A percentile compares a stretch with the other conserved stretches of the same genome.
Conservation (phyloP, 352 stramenopile genomes). For the Globisporangium sylvaticum region DNA sequence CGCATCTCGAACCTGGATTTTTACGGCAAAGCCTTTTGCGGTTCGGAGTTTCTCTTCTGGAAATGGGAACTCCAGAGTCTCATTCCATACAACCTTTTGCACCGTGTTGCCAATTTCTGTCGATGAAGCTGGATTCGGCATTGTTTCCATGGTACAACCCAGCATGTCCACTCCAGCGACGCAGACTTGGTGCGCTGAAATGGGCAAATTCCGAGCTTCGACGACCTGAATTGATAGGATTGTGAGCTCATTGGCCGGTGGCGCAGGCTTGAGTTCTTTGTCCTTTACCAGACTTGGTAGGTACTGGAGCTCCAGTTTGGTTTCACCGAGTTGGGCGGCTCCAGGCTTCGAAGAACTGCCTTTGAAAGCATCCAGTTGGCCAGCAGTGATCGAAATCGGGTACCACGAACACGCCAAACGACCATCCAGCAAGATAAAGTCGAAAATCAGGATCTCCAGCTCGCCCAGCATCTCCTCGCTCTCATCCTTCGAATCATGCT, state of each 20-base stretch:
- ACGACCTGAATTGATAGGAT: constrained; percentile 11
- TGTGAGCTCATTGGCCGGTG: neutral
- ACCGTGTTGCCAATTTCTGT: neutral
- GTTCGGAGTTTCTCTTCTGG: constrained; percentile 1
- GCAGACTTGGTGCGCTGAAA: constrained; percentile 11
- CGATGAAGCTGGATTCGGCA: constrained; percentile 9
- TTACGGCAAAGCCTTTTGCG: constrained; percentile 11
- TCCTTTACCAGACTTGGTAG: constrained; percentile 16
- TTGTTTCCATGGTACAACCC: constrained; percentile 24
- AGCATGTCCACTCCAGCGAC: constrained; percentile 17
- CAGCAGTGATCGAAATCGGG: neutral
- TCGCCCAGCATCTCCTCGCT: constrained; percentile 13
- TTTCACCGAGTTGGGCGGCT: constrained; percentile 15
- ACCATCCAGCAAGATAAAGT: constrained; percentile 42
- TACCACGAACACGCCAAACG: constrained; percentile 38
- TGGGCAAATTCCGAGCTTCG: constrained; percentile 11
- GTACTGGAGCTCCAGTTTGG: constrained; percentile 44
- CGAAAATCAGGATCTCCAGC: constrained; percentile 42
- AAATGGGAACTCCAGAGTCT: constrained; percentile 13
- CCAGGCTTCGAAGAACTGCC: neutral
- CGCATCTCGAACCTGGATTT: constrained; percentile 21
- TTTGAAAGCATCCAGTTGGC: neutral
- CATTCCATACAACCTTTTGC: constrained; percentile 15
- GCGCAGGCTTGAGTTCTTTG: neutral
- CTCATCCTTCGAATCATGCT: neutral